These are phyloP conservation scores for Selenicereus undatus DNA, from an alignment of 148 eudicot genomes.

Conservation along the genomic window DNA sequence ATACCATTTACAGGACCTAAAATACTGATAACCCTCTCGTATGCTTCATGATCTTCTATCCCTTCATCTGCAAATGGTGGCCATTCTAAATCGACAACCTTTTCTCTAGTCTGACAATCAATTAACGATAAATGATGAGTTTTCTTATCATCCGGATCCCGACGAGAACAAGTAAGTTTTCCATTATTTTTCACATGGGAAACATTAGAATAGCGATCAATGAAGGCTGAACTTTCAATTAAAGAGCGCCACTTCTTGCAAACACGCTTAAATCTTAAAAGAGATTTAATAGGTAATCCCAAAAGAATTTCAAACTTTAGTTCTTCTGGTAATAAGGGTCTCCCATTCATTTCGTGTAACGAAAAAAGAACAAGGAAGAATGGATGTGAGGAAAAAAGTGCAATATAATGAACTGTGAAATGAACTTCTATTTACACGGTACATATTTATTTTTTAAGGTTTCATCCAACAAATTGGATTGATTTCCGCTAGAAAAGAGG, in stretches of 20 bases:
- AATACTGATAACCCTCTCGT: not conserved
- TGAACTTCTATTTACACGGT: not conserved
- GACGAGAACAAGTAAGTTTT: not conserved
- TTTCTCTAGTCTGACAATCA: slow-evolving; percentile 1
- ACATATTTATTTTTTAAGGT: not conserved
- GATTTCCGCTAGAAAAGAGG: not conserved
- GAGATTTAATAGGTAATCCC: not conserved
- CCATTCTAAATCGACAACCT: not conserved
- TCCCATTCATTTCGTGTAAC: not conserved
- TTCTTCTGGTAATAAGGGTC: not conserved
- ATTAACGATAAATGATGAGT: not conserved
- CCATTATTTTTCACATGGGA: not conserved
- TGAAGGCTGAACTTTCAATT: not conserved
- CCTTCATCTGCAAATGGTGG: slow-evolving; percentile 16
- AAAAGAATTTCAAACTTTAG: not conserved
- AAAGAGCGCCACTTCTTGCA: slow-evolving; percentile 11
- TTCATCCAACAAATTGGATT: not conserved
- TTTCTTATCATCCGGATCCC: not conserved
- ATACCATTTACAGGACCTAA: no score
- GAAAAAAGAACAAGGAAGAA: not conserved
- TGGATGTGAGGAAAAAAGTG: no score
- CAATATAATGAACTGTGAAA: no score
- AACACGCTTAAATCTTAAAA: slow-evolving; percentile 11
- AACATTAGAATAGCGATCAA: not conserved
- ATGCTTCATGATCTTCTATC: not conserved